Base-by-base conservation (phyloP, 169 alveolate species). In the Plasmodium blacklocki region DNA sequence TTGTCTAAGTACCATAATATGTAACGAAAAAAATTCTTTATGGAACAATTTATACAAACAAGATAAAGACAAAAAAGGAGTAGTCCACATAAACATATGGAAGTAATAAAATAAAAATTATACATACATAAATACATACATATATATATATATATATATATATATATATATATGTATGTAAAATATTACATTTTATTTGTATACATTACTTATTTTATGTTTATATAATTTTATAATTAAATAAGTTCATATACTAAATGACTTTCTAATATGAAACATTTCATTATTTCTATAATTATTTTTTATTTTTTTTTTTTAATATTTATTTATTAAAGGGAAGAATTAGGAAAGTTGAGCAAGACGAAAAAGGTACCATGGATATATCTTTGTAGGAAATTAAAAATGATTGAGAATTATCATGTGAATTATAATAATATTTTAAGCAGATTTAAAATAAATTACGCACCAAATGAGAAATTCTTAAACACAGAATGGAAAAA, bases 381-480 rank as follows among this genome's bases (percentile, higher is more conserved):
- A 15, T 92, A 92, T 88, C 54, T 92, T 15, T 74, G 90, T 52
- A 85, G 74, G 58, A 74, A 85, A 64, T 87, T 93, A 52, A 92
- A 92, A 58, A 94, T 94, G 75, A 67, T 91, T 12, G 93, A 91
- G 49, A 59, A 87, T 43, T 88, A 93, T 15, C 56, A 78, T 32
- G 95, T 93, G n/a, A 90, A 90, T 43, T 93, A 93, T 73, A 93
- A 93, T 64, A 93, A 92, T n/a, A 74, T 93, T 15, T 76, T 93
- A n/a, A 91, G 86, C 52, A 29, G 94, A 75, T 88, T 93, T 76
- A 76, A 76, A 47, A 49, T 76, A 7, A 76, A 76, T 50, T 76
- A 76, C 50, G 88, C 58, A 12, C 88, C 88, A 8, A 64, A 62
- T 21, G 29, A 76, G 2, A 76, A 45, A 7, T 76, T 63, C 26